These are phyloP conservation scores for Cerrena zonata DNA, from an alignment of 1,284 basidiomycete genomes.

Conservation along the genomic window DNA sequence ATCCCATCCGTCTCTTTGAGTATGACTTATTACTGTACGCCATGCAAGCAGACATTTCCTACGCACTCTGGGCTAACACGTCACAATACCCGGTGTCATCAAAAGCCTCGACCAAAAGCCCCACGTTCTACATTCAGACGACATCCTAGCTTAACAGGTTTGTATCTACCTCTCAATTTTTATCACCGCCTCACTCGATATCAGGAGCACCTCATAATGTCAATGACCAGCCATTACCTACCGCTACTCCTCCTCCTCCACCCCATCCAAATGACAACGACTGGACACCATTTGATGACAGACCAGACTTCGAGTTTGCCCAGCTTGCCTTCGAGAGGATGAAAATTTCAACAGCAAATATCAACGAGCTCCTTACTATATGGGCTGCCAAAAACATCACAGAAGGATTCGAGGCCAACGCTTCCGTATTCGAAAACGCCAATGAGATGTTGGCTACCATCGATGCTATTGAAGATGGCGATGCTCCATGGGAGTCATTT, in stretches of 20 bases:
- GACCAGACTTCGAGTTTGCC: constrained; percentile 7
- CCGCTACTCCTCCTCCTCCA: not conserved
- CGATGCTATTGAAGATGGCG: constrained; percentile 12
- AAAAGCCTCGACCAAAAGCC: not conserved
- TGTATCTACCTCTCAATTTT: not conserved
- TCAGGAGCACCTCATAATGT: not conserved
- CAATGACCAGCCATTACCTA: not conserved
- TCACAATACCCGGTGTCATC: not conserved
- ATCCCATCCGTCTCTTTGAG: no score
- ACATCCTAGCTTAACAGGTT: not conserved
- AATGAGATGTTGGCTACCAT: constrained; percentile 13
- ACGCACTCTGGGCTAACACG: not conserved
- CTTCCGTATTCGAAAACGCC: constrained; percentile 3
- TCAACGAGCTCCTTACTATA: constrained; percentile 24
- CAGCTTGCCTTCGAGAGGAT: constrained; percentile 9
- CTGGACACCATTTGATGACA: constrained; percentile 6
- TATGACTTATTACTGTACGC: not conserved
- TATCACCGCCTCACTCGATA: not conserved
- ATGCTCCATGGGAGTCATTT: constrained; percentile 13
- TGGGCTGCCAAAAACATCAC: constrained; percentile 17
- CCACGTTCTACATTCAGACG: not conserved
- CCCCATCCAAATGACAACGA: constrained; percentile 5
- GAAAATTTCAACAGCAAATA: constrained; percentile 13
- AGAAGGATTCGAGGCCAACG: not conserved
- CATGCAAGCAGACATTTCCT: not conserved